phyloP scores from a whole-genome alignment of 441 rosid species.

The Capsella rubella region DNA sequence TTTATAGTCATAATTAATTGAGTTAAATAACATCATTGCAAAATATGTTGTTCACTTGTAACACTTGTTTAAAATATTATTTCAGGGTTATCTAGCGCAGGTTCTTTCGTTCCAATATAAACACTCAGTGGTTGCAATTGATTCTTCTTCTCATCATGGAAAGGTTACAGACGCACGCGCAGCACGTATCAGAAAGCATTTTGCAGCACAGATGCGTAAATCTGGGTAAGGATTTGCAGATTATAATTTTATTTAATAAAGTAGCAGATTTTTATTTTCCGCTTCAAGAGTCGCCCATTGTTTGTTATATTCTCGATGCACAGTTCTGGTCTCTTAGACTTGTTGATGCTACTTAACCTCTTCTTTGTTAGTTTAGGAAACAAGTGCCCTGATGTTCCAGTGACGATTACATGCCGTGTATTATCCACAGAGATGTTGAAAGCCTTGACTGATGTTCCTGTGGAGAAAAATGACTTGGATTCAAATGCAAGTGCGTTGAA shows the following conservation, averaged over 20 bases:
- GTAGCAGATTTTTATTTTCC: slow-evolving; percentile 8
- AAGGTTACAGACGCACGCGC: slow-evolving; percentile 81
- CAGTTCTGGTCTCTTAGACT: slow-evolving; percentile 26
- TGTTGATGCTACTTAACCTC: slow-evolving; percentile 39
- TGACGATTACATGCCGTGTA: slow-evolving; percentile 75
- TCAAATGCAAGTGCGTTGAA: slow-evolving; percentile 38
- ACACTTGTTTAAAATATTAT: slow-evolving; percentile 36
- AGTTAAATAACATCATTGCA: slow-evolving; percentile 15
- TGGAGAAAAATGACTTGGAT: slow-evolving; percentile 45
- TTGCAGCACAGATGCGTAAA: slow-evolving; percentile 72
- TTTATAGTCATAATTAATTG: slow-evolving; percentile 7
- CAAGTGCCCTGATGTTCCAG: slow-evolving; percentile 59
- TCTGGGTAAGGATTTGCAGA: slow-evolving; percentile 57
- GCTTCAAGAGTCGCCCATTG: background rate
- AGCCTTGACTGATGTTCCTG: slow-evolving; percentile 52
- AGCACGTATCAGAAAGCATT: slow-evolving; percentile 80
- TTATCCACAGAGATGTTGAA: slow-evolving; percentile 71
- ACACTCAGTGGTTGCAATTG: slow-evolving; percentile 85
- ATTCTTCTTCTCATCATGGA: slow-evolving; percentile 90
- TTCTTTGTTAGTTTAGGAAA: slow-evolving; percentile 69
- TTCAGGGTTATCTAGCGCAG: slow-evolving; percentile 92
- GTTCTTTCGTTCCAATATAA: slow-evolving; percentile 84
- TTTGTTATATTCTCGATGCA: background rate
- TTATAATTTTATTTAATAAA: background rate
- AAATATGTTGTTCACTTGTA: slow-evolving; percentile 19